A percentile compares a stretch with the other conserved stretches of the same genome.
Conservation (phyloP, 192 early-diverging fungal genomes). For the Gigaspora rosea region DNA sequence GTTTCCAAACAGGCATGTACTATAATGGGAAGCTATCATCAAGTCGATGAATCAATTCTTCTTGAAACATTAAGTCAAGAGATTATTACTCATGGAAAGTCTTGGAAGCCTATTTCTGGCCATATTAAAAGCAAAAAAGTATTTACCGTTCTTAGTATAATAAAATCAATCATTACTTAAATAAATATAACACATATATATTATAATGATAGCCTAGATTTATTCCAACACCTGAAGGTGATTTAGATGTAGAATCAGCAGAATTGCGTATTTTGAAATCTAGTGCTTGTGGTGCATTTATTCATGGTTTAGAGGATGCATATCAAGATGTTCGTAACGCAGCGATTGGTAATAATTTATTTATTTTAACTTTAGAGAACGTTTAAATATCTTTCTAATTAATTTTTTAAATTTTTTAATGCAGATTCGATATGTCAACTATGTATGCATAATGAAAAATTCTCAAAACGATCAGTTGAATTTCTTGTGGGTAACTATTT, state of each 20-base stretch:
- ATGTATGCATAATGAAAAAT: slow-evolving; percentile 65
- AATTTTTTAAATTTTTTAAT: not conserved
- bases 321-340: slow-evolving; percentile 85
- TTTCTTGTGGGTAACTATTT: slow-evolving; percentile 70
- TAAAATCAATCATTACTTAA: not conserved
- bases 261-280: slow-evolving; percentile 75
- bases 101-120: not conserved
- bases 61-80: slow-evolving; percentile 79
- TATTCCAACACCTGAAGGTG: slow-evolving; percentile 67
- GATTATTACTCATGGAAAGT: slow-evolving; percentile 62
- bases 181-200: not conserved
- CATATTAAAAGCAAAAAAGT: not conserved
- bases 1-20: slow-evolving; percentile 56
- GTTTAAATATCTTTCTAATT: not conserved
- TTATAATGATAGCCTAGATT: slow-evolving; percentile 1
- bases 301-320: slow-evolving; percentile 96
- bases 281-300: slow-evolving; percentile 89
- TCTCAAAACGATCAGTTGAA: slow-evolving; percentile 74
- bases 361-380: not conserved
- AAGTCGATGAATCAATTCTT: slow-evolving; percentile 61
- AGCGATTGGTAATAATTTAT: slow-evolving; percentile 66
- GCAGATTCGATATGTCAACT: slow-evolving; percentile 81
- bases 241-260: slow-evolving; percentile 67
- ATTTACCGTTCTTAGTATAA: not conserved
- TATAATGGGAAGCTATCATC: slow-evolving; percentile 62